Evolutionary conservation across 2,329 filamentous ascomycete genomes (phyloP).

Genomic region (Grosmannia serpens): DNA sequence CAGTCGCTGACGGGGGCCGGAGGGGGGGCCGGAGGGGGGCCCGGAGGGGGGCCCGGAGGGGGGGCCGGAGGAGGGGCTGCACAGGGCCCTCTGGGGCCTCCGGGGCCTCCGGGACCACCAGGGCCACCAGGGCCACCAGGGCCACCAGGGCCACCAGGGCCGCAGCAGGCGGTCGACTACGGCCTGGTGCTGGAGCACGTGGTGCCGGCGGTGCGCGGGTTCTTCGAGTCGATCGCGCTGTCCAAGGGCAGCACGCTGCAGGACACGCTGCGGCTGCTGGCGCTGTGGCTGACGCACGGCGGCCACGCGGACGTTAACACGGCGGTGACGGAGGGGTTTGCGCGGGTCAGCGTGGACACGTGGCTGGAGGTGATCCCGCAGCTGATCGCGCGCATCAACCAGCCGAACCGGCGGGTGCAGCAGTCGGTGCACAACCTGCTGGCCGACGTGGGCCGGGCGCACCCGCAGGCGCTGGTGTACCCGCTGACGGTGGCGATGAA

Average conservation of each 20-base stretch:
- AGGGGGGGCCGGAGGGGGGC: too few species aligned
- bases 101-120: not conserved
- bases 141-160: not conserved
- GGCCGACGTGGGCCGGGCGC: conserved; percentile 82
- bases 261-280: conserved; percentile 84
- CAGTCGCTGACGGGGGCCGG: conserved; percentile 52
- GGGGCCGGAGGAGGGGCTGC: too few species aligned
- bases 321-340: conserved; percentile 81
- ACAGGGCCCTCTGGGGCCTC: too few species aligned
- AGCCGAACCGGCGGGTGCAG: conserved; percentile 80
- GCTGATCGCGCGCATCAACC: conserved; percentile 93
- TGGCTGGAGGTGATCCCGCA: conserved; percentile 99
- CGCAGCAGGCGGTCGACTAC: conserved; percentile 33
- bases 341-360: conserved; percentile 87
- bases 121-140: not conserved
- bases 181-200: conserved; percentile 74
- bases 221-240: conserved; percentile 93
- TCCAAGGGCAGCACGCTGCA: conserved; percentile 89
- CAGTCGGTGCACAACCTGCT: conserved; percentile 86
- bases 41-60: too few species aligned
- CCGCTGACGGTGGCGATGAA: conserved; percentile 97
- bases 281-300: conserved; percentile 92
- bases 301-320: conserved; percentile 77
- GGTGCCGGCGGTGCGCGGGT: conserved; percentile 86
- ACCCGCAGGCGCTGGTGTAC: conserved; percentile 94